Evolutionary conservation across 208 protist genomes (phyloP).

Genomic region (Leishmania guyanensis): DNA sequence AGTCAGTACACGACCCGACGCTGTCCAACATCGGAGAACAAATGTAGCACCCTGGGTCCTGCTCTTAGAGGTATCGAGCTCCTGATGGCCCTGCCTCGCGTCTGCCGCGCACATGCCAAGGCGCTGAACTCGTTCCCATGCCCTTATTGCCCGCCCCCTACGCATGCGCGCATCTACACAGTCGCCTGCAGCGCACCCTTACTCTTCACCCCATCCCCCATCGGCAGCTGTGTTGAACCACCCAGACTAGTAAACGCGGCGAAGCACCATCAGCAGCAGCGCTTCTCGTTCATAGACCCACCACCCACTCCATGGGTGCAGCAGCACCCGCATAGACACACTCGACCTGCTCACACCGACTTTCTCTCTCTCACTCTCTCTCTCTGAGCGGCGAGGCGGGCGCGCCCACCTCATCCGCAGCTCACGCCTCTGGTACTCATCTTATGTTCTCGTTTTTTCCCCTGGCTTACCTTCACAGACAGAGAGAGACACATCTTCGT

Average conservation of each 20-base stretch:
- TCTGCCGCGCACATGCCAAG: not conserved
- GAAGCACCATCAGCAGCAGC: not conserved
- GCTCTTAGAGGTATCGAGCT: not conserved
- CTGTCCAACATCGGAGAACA: not conserved
- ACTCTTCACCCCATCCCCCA: not conserved
- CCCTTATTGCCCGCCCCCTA: not conserved
- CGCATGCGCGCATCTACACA: not conserved
- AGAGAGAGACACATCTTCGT: not conserved
- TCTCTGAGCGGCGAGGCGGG: not conserved
- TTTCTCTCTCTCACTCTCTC: not conserved
- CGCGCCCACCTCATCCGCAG: not conserved
- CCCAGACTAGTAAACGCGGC: not conserved
- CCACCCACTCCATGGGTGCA: not conserved
- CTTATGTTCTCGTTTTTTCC: not conserved
- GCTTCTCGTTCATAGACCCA: not conserved
- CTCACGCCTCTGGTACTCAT: not conserved
- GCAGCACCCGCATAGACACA: not conserved
- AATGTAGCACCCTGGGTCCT: no score
- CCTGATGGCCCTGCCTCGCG: not conserved
- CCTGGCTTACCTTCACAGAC: not conserved
- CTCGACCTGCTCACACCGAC: not conserved
- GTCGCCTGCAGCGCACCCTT: not conserved
- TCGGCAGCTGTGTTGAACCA: not conserved
- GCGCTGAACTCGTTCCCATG: not conserved
- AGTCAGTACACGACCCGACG: not conserved